Percentiles rank a stretch among this genome's conserved stretches.
These are phyloP conservation scores for Cardamine chenopodiifolia DNA, from an alignment of 345 rosid species.

Conservation along the genomic window DNA sequence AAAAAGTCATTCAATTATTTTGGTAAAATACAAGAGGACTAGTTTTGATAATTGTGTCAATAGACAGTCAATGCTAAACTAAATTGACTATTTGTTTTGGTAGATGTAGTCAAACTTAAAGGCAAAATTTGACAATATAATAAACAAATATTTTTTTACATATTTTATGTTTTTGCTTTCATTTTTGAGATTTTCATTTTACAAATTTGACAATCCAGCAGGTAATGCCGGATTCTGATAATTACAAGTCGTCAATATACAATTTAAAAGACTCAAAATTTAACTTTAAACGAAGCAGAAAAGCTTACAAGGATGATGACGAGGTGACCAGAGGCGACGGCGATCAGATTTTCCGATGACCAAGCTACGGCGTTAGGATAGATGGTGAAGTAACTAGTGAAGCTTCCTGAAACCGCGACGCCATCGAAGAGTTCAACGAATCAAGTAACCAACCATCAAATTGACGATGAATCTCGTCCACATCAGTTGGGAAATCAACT, in stretches of 20 bases:
- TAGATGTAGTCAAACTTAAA: conserved; percentile 7
- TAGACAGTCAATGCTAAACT: background rate
- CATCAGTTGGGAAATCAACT: conserved; percentile 19
- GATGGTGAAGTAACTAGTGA: conserved; percentile 73
- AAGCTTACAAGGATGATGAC: conserved; percentile 75
- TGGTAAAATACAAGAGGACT: background rate
- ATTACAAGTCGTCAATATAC: background rate
- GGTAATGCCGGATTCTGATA: conserved; percentile 85
- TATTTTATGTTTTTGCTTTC: conserved; percentile 54
- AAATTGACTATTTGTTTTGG: background rate
- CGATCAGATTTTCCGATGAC: conserved; percentile 93
- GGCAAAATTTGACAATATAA: background rate
- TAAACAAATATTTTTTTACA: background rate
- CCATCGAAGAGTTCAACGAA: conserved; percentile 47
- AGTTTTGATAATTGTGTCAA: conserved; percentile 8
- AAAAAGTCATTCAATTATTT: background rate
- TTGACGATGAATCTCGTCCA: background rate
- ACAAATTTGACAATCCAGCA: too few relatives aligned
- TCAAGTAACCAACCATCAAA: background rate
- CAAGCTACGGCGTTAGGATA: conserved; percentile 84
- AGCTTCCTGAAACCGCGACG: conserved; percentile 81
- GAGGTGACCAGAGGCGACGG: conserved; percentile 80
- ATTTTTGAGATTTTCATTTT: conserved; percentile 57
- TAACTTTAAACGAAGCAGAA: background rate
- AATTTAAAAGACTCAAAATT: background rate